Conservation (phyloP, 768 basidiomycete genomes). For the Russula emetica region DNA sequence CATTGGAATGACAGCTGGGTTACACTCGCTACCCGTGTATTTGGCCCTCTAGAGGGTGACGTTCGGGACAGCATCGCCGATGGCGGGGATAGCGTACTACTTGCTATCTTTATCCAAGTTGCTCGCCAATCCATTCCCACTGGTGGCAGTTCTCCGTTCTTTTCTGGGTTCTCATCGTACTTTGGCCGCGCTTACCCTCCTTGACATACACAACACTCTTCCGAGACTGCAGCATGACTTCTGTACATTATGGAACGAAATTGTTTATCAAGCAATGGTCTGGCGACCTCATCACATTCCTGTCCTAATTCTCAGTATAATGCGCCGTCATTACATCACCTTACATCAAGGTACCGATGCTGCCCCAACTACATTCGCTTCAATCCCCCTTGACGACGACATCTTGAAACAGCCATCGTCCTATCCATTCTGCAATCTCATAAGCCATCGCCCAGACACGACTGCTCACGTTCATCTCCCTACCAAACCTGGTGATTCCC, state of each 20-base stretch:
- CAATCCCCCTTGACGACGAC: accelerated
- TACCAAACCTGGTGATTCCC: not conserved
- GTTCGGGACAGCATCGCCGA: not conserved
- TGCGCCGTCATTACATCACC: not conserved
- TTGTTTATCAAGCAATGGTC: not conserved
- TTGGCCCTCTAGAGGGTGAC: not conserved
- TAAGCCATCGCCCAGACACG: not conserved
- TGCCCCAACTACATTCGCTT: not conserved
- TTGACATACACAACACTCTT: not conserved
- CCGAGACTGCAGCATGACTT: not conserved
- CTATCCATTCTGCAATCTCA: not conserved
- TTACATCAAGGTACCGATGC: not conserved
- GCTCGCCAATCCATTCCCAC: not conserved
- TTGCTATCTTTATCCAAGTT: not conserved
- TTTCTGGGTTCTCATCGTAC: no score
- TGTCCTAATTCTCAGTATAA: not conserved
- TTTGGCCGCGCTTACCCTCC: not conserved
- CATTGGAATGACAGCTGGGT: no score
- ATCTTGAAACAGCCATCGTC: not conserved
- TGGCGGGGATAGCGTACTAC: not conserved
- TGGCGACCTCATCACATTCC: no score
- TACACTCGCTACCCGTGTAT: no score
- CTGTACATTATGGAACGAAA: not conserved
- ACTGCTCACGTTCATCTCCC: not conserved
- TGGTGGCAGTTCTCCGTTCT: not conserved